phyloP scores from a whole-genome alignment of 208 protist species.

The Vickermania spadyakhi region DNA sequence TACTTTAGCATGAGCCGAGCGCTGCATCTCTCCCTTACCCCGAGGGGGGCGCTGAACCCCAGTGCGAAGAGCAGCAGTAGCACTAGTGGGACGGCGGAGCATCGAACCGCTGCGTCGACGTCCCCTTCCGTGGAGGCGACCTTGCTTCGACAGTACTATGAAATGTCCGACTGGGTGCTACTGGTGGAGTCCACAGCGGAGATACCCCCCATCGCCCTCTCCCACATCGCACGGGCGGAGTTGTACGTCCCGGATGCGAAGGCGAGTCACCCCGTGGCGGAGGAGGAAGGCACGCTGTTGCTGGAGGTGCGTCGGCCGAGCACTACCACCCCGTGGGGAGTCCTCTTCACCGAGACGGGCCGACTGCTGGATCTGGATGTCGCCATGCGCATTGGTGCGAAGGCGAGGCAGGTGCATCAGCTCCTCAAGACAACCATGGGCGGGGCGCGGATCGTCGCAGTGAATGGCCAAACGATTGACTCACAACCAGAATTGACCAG shows the following conservation, averaged over 20 bases:
- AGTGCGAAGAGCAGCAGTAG: constrained; percentile 24
- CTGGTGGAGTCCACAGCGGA: constrained; percentile 22
- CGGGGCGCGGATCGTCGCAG: constrained; percentile 26
- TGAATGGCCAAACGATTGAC: constrained; percentile 28
- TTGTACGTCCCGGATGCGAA: constrained; percentile 5
- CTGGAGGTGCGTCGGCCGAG: constrained; percentile 34
- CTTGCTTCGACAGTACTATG: constrained; percentile 50
- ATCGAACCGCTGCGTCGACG: constrained; percentile 6
- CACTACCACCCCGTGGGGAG: constrained; percentile 32
- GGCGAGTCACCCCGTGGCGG: background rate
- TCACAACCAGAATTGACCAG: constrained; percentile 2
- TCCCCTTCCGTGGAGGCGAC: constrained; percentile 20
- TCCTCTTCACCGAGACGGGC: constrained; percentile 61
- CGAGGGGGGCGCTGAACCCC: no score
- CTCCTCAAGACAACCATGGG: constrained; percentile 21
- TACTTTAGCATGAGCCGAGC: constrained; percentile 3
- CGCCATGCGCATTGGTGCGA: constrained; percentile 29
- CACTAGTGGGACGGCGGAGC: background rate
- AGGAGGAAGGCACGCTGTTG: constrained; percentile 12
- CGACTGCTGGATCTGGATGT: constrained; percentile 53
- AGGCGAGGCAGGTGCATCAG: constrained; percentile 35
- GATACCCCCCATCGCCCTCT: constrained; percentile 23
- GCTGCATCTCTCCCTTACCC: background rate
- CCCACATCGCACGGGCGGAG: constrained; percentile 24
- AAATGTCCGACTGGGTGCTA: constrained; percentile 49